Evolutionary conservation across 2,329 filamentous ascomycete genomes (phyloP), one percentile per base, ranked within the genome.

Genomic region (Hypoxylon sp.): DNA sequence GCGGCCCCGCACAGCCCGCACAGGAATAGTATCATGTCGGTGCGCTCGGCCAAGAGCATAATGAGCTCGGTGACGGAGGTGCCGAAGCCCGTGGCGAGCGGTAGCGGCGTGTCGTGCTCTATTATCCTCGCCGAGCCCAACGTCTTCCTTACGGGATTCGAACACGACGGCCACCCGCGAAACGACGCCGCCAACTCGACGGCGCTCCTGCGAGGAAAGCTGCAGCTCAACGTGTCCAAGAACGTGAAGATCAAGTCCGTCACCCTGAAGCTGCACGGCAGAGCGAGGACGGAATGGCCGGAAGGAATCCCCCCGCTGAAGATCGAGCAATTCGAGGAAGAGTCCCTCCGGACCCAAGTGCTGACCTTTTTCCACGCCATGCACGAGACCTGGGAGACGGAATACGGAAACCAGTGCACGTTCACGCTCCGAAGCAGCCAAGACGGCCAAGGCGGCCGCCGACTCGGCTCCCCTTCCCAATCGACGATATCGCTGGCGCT

Each of bases 281-380:
- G 87, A 71, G 91, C 92, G 2, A 85, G 89, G 63, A 98, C 95
- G 1, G 92, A 97, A 71, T 99, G 95, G 95, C 94, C 95, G 13
- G 95, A 98, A 78, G 92, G 92, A 47, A 95, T 98, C 24, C 94
- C 95, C 2, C 92, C 93, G 0, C 83, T 88, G 55, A 97, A 96
- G 74, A 83, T 88, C 1, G 90, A 96, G 35, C 87, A 91, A 49
- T 89, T 86, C 68, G 92, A 98, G 71, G 90, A 91, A 62, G 90
- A 95, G 66, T 91, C 88, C 3, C 82, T 98, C 58, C 88, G 96
- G 75, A 94, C 90, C 35, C 93, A 97, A 70, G 94, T 87, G 15
- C 87, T 92, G 76, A 94, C 89, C 0, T 98, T 98, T 72, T 99
- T 97, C 80, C 96, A 97, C 69, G 89, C 90, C 43, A 78, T 83